These are phyloP conservation scores for Hymenoscyphus fructigenus DNA, from an alignment of 2,329 filamentous ascomycete species.

Conservation along the genomic window DNA sequence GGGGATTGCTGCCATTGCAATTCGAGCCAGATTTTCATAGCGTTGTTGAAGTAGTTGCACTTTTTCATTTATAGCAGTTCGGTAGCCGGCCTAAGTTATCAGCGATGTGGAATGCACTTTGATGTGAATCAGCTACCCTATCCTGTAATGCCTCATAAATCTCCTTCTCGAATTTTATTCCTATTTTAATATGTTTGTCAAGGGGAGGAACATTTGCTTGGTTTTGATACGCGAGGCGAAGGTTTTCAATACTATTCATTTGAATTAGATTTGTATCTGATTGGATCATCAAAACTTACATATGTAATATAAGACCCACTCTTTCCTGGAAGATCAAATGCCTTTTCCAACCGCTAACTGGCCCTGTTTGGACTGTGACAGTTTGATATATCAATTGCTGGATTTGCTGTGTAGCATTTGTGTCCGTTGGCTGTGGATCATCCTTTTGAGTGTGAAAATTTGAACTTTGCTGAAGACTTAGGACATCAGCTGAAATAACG, in stretches of 20 bases:
- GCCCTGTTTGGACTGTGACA: slow-evolving; percentile 26
- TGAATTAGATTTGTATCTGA: not conserved
- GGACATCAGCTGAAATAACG: no score
- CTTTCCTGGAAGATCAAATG: slow-evolving; percentile 31
- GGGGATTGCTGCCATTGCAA: slow-evolving; percentile 52
- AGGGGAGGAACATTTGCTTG: not conserved
- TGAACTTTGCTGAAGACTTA: no score
- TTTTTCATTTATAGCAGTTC: slow-evolving; percentile 29
- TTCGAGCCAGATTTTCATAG: slow-evolving; percentile 38
- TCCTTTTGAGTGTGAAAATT: no score
- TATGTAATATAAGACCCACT: slow-evolving; percentile 31
- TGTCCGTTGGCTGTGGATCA: no score
- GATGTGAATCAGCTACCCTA: slow-evolving; percentile 26
- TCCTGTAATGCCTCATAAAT: slow-evolving; percentile 6
- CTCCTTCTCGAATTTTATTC: not conserved
- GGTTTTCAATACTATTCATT: slow-evolving; percentile 11
- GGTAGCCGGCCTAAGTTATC: slow-evolving; percentile 31
- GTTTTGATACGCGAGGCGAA: not conserved
- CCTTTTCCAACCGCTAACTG: slow-evolving; percentile 32
- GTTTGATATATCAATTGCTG: slow-evolving; percentile 32
- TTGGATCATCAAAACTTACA: not conserved
- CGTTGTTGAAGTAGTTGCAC: slow-evolving; percentile 31
- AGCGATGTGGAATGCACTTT: slow-evolving; percentile 12
- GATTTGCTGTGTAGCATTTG: slow-evolving; percentile 23
- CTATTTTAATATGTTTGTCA: not conserved